These are phyloP conservation scores for Rubroshorea leprosula DNA, from an alignment of 345 rosid genomes.

Conservation along the genomic window DNA sequence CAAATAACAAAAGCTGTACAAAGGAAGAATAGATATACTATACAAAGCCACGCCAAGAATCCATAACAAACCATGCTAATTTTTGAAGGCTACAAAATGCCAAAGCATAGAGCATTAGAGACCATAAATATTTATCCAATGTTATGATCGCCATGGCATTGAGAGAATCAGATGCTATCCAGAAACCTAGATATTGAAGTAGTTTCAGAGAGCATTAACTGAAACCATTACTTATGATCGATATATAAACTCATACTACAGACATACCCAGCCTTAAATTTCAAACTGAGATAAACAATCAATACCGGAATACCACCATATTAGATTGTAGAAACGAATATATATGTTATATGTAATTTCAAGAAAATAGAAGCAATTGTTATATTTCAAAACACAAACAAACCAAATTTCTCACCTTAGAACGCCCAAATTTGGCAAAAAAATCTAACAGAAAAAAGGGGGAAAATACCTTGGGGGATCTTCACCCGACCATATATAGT, in stretches of 20 bases:
- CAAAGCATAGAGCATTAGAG: neutral
- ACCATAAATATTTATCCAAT: neutral
- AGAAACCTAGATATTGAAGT: neutral
- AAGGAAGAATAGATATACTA: neutral
- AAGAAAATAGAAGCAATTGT: neutral
- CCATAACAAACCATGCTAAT: neutral
- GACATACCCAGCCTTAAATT: neutral
- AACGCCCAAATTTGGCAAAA: neutral
- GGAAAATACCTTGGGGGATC: constrained; percentile 48
- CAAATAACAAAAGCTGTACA: neutral
- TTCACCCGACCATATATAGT: constrained; percentile 75
- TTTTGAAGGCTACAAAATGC: neutral
- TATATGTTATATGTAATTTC: neutral
- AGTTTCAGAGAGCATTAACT: constrained; percentile 2
- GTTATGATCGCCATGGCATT: neutral
- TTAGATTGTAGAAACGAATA: too few relatives aligned
- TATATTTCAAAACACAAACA: neutral
- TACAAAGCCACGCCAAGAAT: neutral
- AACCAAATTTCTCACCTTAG: neutral
- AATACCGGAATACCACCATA: too few relatives aligned
- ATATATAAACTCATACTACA: neutral
- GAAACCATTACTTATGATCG: neutral
- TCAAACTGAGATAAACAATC: neutral
- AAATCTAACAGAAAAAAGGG: neutral
- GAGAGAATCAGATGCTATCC: neutral